phyloP scores from a whole-genome alignment of 139 green algal species.

The Tetradesmus obliquus region DNA sequence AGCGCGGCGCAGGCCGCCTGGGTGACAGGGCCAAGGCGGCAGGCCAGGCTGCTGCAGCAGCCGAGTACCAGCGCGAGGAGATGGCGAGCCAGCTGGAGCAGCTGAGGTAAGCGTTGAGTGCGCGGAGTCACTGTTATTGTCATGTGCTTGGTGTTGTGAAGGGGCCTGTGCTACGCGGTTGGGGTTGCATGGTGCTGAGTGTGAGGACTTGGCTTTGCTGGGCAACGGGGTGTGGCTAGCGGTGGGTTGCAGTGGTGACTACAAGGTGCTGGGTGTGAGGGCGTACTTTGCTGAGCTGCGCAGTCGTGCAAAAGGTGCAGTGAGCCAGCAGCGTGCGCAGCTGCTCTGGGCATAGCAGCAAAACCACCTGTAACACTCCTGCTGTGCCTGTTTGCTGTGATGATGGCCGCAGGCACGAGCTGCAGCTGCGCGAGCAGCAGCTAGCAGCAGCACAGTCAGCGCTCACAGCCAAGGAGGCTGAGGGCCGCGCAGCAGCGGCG shows the following conservation, averaged over 20 bases:
- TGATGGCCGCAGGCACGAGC: conserved; percentile 2
- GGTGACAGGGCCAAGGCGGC: not conserved
- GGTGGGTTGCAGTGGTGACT: too few relatives aligned
- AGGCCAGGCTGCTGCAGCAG: conserved; percentile 24
- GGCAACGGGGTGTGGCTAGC: too few relatives aligned
- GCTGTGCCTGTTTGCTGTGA: not conserved
- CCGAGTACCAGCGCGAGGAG: not conserved
- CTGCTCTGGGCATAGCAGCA: too few relatives aligned
- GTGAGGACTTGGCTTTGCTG: too few relatives aligned
- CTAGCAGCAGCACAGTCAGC: conserved; percentile 13
- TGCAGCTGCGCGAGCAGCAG: not conserved
- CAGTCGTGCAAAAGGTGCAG: too few relatives aligned
- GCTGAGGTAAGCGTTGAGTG: not conserved
- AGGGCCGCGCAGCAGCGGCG: conserved; percentile 9
- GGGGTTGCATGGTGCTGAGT: too few relatives aligned
- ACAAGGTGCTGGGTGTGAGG: too few relatives aligned
- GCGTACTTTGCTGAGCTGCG: too few relatives aligned
- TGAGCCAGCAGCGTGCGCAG: too few relatives aligned
- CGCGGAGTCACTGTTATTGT: not conserved
- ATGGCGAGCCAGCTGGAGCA: not conserved
- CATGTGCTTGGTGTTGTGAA: not conserved
- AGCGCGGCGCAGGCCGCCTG: conserved; percentile 1
- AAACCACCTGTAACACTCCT: too few relatives aligned
- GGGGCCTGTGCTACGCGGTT: too few relatives aligned
- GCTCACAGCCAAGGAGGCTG: not conserved